These are phyloP conservation scores for Geosiphon pyriformis DNA, from an alignment of 192 early-diverging fungal species.

Conservation along the genomic window DNA sequence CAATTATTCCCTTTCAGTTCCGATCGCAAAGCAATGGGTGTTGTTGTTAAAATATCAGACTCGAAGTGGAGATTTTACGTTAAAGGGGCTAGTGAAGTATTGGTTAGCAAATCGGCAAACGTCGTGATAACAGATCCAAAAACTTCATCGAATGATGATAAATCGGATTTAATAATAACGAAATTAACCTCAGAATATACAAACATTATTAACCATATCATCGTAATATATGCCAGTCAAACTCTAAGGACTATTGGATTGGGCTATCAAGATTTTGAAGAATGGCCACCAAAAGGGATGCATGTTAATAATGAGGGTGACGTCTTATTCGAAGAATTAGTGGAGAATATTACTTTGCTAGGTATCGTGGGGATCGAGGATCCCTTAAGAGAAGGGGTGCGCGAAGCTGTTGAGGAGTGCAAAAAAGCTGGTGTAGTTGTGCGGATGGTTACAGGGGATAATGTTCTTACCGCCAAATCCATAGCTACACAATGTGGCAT, in stretches of 20 bases:
- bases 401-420: slow-evolving; percentile 84
- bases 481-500: slow-evolving; percentile 96
- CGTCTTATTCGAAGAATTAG: slow-evolving; percentile 44
- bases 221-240: slow-evolving; percentile 68
- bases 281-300: slow-evolving; percentile 40
- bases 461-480: slow-evolving; percentile 83
- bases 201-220: slow-evolving; percentile 42
- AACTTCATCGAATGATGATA: slow-evolving; percentile 21
- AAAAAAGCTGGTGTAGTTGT: slow-evolving; percentile 90
- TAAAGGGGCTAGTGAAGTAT: slow-evolving; percentile 92
- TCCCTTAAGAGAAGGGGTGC: slow-evolving; percentile 92
- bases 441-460: slow-evolving; percentile 99
- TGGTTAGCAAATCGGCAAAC: slow-evolving; percentile 60
- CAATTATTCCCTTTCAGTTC: slow-evolving; percentile 89
- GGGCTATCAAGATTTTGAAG: slow-evolving; percentile 78
- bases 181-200: slow-evolving; percentile 31
- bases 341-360: slow-evolving; percentile 61
- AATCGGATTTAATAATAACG: slow-evolving; percentile 4
- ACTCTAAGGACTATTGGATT: slow-evolving; percentile 88
- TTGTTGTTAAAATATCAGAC: slow-evolving; percentile 46
- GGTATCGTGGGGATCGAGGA: slow-evolving; percentile 97
- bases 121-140: slow-evolving; percentile 47
- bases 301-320: slow-evolving; percentile 48
- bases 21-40: slow-evolving; percentile 90
- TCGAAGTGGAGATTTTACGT: slow-evolving; percentile 69